phyloP scores from a whole-genome alignment of 768 basidiomycete species.

The Pulveroboletus sp. region DNA sequence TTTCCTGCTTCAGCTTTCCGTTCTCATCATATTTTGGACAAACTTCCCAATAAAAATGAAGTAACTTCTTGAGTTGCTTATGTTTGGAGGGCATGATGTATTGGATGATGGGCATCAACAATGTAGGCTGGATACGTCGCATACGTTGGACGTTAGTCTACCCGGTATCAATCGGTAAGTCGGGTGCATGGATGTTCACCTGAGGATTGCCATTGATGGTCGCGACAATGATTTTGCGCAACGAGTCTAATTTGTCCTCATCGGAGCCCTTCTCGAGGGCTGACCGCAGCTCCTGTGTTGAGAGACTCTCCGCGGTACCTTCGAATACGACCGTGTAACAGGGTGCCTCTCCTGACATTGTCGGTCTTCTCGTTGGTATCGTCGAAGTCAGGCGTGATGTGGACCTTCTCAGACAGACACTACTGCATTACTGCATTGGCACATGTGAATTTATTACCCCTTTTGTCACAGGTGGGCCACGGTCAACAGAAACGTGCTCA shows the following conservation, averaged over 20 bases:
- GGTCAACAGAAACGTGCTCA: too few species aligned
- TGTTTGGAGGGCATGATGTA: conserved; percentile 92
- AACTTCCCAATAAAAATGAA: conserved; percentile 96
- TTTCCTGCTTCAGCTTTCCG: conserved; percentile 98
- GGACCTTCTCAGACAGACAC: background rate
- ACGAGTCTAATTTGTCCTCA: conserved; percentile 93
- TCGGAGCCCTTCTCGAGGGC: conserved; percentile 92
- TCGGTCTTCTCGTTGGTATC: conserved; percentile 7
- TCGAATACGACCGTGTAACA: conserved; percentile 81
- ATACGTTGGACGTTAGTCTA: background rate
- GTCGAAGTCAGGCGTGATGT: conserved; percentile 8
- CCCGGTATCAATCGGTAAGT: background rate
- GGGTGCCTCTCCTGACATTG: conserved; percentile 47
- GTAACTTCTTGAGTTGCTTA: conserved; percentile 94
- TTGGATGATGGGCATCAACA: conserved; percentile 99
- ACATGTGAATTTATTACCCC: conserved; percentile 6
- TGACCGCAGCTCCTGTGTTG: conserved; percentile 76
- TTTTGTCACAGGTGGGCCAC: background rate
- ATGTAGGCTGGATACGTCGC: conserved; percentile 52
- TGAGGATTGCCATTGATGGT: conserved; percentile 94
- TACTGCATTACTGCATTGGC: background rate
- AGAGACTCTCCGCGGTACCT: conserved; percentile 66
- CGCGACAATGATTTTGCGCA: conserved; percentile 88
- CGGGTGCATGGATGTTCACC: conserved; percentile 40
- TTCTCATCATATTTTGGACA: conserved; percentile 97